Conservation (phyloP, 768 basidiomycete genomes). For the Mycena crocata region DNA sequence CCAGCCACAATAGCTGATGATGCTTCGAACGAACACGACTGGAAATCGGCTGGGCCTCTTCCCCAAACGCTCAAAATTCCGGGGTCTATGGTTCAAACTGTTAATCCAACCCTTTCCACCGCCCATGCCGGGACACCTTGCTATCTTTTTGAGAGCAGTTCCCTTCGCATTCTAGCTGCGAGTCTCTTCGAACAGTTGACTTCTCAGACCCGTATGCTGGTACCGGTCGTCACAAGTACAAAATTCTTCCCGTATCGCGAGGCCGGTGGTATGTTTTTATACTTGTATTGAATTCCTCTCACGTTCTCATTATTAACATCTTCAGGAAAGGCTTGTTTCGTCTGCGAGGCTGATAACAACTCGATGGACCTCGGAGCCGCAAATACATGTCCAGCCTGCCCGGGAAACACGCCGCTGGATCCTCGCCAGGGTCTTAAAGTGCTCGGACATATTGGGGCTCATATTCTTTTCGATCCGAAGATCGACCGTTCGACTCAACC, state of each 20-base stretch:
- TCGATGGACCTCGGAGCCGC: background rate
- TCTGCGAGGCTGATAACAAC: slow-evolving; percentile 2
- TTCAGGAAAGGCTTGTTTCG: slow-evolving; percentile 8
- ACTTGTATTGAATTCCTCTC: no score
- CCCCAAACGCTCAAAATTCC: background rate
- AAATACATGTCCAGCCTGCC: background rate
- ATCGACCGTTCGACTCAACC: background rate
- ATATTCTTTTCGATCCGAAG: slow-evolving; percentile 5
- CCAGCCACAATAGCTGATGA: background rate
- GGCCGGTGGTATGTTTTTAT: background rate
- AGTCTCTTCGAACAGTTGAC: slow-evolving; percentile 5
- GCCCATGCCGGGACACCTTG: background rate
- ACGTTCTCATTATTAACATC: background rate
- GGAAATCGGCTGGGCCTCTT: background rate
- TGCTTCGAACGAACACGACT: slow-evolving; percentile 2
- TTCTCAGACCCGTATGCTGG: background rate
- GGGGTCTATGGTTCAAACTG: background rate
- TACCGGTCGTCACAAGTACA: background rate
- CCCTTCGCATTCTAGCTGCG: background rate
- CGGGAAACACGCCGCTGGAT: slow-evolving; percentile 1
- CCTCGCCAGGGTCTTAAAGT: background rate
- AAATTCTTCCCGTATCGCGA: slow-evolving; percentile 10
- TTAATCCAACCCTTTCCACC: slow-evolving; percentile 1
- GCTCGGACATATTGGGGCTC: background rate
- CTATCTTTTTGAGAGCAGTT: slow-evolving; percentile 13